A percentile compares a stretch with the other conserved stretches of the same genome.
phyloP scores from a whole-genome alignment of 164 flowering plant genomes.

The Piper longum region DNA sequence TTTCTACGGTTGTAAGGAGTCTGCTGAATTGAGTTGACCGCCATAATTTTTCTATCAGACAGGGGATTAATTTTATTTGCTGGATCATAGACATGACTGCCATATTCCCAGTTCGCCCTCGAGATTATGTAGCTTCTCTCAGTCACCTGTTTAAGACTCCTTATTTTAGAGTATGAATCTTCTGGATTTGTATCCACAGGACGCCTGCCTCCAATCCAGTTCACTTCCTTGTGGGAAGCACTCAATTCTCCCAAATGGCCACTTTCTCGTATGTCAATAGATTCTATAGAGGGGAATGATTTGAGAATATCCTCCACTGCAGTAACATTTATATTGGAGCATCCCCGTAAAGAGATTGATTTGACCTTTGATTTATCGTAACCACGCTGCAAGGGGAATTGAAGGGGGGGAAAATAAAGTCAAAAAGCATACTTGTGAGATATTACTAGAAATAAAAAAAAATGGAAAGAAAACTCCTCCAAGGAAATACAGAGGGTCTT shows the following conservation, averaged over 20 bases:
- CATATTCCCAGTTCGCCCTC: slow-evolving; percentile 19
- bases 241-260: slow-evolving; percentile 54
- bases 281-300: slow-evolving; percentile 42
- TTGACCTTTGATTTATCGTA: slow-evolving; percentile 52
- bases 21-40: slow-evolving; percentile 41
- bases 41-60: slow-evolving; percentile 47
- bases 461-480: not conserved
- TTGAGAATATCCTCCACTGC: slow-evolving; percentile 59
- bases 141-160: slow-evolving; percentile 48
- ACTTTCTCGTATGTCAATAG: slow-evolving; percentile 75
- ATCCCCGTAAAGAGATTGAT: slow-evolving; percentile 54
- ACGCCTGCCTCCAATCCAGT: slow-evolving; percentile 43
- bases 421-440: not conserved
- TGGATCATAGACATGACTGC: slow-evolving; percentile 42
- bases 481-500: not conserved
- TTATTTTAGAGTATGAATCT: slow-evolving; percentile 32
- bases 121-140: slow-evolving; percentile 29
- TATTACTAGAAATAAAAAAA: no score
- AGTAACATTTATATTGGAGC: slow-evolving; percentile 47
- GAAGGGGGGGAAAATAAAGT: not conserved
- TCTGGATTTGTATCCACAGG: slow-evolving; percentile 13
- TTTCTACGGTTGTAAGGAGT: slow-evolving; percentile 70
- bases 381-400: slow-evolving; percentile 52
- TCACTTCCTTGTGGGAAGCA: slow-evolving; percentile 37
- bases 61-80: slow-evolving; percentile 35